Conservation (phyloP, 2,329 filamentous ascomycete species). For the Colletotrichum neosansevieriae region DNA sequence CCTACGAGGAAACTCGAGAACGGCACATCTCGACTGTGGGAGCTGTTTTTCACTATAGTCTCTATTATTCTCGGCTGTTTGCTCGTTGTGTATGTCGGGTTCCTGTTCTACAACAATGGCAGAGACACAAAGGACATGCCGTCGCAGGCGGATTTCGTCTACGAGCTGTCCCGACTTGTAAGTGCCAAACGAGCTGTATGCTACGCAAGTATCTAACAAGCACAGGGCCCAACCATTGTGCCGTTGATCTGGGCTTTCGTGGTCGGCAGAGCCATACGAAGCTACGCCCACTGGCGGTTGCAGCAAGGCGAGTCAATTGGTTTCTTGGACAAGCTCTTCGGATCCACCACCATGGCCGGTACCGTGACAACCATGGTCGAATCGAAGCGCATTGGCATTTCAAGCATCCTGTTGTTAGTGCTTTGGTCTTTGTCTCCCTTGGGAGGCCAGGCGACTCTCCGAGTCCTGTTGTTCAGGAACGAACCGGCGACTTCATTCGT, state of each 20-base stretch:
- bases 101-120: slow-evolving; percentile 1
- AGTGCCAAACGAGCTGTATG: neutral
- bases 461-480: slow-evolving; percentile 1
- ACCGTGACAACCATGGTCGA: slow-evolving; percentile 10
- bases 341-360: slow-evolving; percentile 7
- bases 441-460: slow-evolving; percentile 10
- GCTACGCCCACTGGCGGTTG: slow-evolving; percentile 16
- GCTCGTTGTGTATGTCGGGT: neutral
- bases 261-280: neutral
- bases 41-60: neutral
- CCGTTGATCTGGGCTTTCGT: slow-evolving; percentile 11
- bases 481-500: neutral
- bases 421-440: slow-evolving; percentile 10
- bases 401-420: neutral
- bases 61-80: slow-evolving; percentile 2
- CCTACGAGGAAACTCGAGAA: neutral
- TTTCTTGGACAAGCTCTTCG: slow-evolving; percentile 11
- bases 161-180: slow-evolving; percentile 2
- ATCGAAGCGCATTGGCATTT: neutral
- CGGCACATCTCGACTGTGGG: neutral
- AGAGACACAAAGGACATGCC: neutral
- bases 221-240: slow-evolving; percentile 7
- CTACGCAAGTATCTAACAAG: neutral
- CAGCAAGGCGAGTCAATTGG: slow-evolving; percentile 5
- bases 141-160: neutral